phyloP scores from a whole-genome alignment of 2,329 filamentous ascomycete species.

The Colletotrichum coccodes region DNA sequence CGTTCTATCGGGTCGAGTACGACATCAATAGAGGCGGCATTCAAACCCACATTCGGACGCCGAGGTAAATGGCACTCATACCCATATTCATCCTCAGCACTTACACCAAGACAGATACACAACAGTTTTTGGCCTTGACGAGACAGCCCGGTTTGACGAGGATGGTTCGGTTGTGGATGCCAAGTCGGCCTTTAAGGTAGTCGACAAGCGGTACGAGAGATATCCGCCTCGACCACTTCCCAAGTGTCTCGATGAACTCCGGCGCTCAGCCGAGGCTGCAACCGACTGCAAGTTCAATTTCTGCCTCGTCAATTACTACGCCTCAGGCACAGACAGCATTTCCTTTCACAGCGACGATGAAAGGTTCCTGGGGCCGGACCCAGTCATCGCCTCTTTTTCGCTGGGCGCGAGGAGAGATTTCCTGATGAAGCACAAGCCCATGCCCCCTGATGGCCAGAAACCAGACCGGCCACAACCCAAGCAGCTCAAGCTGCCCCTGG shows the following conservation, averaged over 20 bases:
- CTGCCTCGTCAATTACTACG: constrained; percentile 85
- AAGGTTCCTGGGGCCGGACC: constrained; percentile 75
- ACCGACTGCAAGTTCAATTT: constrained; percentile 80
- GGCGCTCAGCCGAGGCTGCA: constrained; percentile 70
- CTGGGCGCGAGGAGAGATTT: constrained; percentile 80
- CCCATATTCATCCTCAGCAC: not conserved
- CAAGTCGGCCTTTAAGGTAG: constrained; percentile 51
- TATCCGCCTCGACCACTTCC: constrained; percentile 77
- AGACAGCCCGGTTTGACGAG: constrained; percentile 69
- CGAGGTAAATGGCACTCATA: constrained; percentile 47
- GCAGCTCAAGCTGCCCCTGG: constrained; percentile 63
- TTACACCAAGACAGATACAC: constrained; percentile 50
- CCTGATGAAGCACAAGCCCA: constrained; percentile 81
- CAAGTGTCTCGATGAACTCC: constrained; percentile 72
- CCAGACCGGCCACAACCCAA: constrained; percentile 39
- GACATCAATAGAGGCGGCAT: constrained; percentile 73
- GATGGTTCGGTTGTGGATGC: constrained; percentile 53
- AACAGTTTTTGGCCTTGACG: constrained; percentile 68
- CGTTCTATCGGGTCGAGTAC: constrained; percentile 82
- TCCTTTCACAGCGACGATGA: constrained; percentile 86
- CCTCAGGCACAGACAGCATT: constrained; percentile 80
- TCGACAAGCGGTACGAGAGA: constrained; percentile 63
- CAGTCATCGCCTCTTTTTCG: constrained; percentile 80
- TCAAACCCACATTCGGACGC: constrained; percentile 69
- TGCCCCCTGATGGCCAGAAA: constrained; percentile 41